A percentile compares a stretch with the other conserved stretches of the same genome.
Evolutionary conservation across 192 early-diverging fungal species (phyloP).

Genomic region (Irineochytrium annulatum): DNA sequence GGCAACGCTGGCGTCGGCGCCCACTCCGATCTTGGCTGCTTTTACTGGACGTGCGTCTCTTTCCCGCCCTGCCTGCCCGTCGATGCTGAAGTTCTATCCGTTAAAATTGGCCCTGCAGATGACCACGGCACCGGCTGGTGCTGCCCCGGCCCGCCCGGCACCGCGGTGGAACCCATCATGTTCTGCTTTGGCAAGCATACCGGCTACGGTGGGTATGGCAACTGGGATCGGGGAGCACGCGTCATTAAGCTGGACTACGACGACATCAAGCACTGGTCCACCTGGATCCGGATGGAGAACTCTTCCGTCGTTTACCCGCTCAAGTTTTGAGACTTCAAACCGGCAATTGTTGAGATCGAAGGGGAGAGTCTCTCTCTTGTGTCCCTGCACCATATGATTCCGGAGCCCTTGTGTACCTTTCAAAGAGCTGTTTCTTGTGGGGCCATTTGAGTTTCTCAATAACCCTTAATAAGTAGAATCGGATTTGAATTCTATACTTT

Average conservation of each 20-base stretch:
- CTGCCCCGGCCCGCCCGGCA: neutral
- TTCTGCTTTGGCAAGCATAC: slow-evolving; percentile 8
- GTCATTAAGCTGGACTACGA: neutral
- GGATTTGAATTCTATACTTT: too few relatives aligned
- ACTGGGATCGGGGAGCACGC: neutral
- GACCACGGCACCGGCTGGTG: slow-evolving; percentile 18
- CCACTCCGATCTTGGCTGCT: slow-evolving; percentile 1
- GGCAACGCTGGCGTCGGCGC: neutral
- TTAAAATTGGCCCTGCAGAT: neutral
- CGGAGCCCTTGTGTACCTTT: too few relatives aligned
- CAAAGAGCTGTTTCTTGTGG: too few relatives aligned
- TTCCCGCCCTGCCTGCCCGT: too few relatives aligned
- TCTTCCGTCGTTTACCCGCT: neutral
- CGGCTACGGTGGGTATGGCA: slow-evolving; percentile 15
- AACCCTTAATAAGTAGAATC: too few relatives aligned
- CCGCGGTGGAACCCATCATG: neutral
- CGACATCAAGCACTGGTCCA: neutral
- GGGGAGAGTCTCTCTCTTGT: too few relatives aligned
- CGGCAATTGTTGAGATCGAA: too few relatives aligned
- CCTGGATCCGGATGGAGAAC: neutral
- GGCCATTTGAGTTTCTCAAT: too few relatives aligned
- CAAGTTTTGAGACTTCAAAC: too few relatives aligned
- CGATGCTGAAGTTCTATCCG: neutral
- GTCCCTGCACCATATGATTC: too few relatives aligned
- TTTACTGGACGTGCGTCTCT: too few relatives aligned